These are phyloP conservation scores for Apocynum venetum DNA, from an alignment of 257 asterid species.

Conservation along the genomic window DNA sequence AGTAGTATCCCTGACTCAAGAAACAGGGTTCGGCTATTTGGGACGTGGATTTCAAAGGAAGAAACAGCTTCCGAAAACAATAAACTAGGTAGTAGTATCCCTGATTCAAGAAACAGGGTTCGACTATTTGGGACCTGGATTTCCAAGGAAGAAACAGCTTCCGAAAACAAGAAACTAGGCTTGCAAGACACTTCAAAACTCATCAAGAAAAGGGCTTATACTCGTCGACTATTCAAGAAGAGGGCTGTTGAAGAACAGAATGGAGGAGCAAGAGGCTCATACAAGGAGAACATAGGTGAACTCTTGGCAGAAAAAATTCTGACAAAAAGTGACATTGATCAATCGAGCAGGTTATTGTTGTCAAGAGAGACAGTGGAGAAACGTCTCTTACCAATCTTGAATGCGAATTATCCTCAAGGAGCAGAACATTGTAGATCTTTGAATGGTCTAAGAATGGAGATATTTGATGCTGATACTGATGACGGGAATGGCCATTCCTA, in stretches of 20 bases:
- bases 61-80: neutral
- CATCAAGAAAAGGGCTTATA: neutral
- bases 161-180: neutral
- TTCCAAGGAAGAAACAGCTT: neutral
- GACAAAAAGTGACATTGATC: neutral
- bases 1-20: neutral
- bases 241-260: neutral
- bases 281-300: neutral
- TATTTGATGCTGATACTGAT: neutral
- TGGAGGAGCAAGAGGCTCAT: neutral
- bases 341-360: neutral
- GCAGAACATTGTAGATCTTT: neutral
- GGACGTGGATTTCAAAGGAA: neutral
- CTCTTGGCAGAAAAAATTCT: neutral
- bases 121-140: neutral
- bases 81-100: neutral
- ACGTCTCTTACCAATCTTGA: neutral
- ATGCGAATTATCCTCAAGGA: neutral
- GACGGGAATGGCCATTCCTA: neutral
- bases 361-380: neutral
- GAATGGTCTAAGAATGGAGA: neutral
- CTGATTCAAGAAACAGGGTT: neutral
- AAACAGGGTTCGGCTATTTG: neutral
- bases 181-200: neutral
- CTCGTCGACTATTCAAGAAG: neutral